These are phyloP conservation scores for Umbelopsis vinacea DNA, from an alignment of 192 early-diverging fungal species.

Conservation along the genomic window DNA sequence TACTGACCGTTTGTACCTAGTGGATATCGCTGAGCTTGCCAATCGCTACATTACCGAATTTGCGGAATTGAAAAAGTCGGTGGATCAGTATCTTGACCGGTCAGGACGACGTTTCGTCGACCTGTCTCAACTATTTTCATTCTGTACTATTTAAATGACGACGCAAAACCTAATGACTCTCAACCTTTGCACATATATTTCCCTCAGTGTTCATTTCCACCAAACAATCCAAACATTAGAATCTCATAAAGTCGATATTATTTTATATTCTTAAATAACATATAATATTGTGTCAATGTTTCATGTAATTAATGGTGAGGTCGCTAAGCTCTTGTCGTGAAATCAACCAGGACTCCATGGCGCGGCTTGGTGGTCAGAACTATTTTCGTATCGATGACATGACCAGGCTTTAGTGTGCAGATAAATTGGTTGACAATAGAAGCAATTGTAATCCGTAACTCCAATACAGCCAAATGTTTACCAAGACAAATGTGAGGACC, in stretches of 20 bases:
- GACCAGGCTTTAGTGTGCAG: constrained; percentile 19
- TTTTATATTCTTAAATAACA: neutral
- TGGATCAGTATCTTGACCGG: constrained; percentile 71
- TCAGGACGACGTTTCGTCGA: constrained; percentile 79
- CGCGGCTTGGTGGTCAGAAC: constrained; percentile 38
- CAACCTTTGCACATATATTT: constrained; percentile 4
- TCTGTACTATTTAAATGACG: constrained; percentile 25
- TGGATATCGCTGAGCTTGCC: constrained; percentile 29
- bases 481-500: constrained; percentile 40
- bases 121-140: constrained; percentile 63
- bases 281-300: neutral
- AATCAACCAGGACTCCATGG: constrained; percentile 40
- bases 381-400: constrained; percentile 36
- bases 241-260: no score
- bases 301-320: neutral
- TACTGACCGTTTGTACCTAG: constrained; percentile 24
- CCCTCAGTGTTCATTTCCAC: neutral
- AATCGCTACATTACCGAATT: constrained; percentile 27
- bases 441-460: constrained; percentile 38
- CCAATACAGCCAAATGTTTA: constrained; percentile 38
- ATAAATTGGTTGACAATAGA: constrained; percentile 30
- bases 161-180: neutral
- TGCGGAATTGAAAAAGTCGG: constrained; percentile 43
- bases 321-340: constrained; percentile 9
- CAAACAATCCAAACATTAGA: no score